Percentiles rank a stretch among this genome's conserved stretches.
These are phyloP conservation scores for Rhodotorula taiwanensis DNA, from an alignment of 768 basidiomycete species.

Conservation along the genomic window DNA sequence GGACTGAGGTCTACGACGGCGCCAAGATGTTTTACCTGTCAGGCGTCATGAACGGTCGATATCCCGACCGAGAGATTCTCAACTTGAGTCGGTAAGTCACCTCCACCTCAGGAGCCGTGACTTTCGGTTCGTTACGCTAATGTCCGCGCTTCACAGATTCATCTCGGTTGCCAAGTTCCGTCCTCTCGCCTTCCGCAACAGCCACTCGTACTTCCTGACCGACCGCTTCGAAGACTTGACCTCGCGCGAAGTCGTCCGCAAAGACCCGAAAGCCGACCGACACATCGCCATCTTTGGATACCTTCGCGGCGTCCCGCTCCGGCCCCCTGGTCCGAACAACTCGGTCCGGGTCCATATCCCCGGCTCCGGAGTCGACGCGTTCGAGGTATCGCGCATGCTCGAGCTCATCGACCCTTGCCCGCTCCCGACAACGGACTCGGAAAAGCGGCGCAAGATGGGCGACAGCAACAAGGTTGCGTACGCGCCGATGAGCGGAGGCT, in stretches of 20 bases:
- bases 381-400: slow-evolving; percentile 66
- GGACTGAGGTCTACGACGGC: slow-evolving; percentile 98
- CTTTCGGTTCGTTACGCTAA: not conserved
- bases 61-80: slow-evolving; percentile 91
- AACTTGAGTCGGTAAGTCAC: slow-evolving; percentile 65
- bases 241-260: slow-evolving; percentile 69
- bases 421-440: slow-evolving; percentile 78
- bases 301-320: slow-evolving; percentile 61
- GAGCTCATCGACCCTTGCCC: slow-evolving; percentile 91
- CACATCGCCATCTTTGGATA: slow-evolving; percentile 91
- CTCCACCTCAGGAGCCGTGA: not conserved
- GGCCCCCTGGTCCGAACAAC: slow-evolving; percentile 55
- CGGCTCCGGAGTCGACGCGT: slow-evolving; percentile 69
- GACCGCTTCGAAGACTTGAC: slow-evolving; percentile 95
- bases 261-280: slow-evolving; percentile 84
- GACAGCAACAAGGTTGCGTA: slow-evolving; percentile 93
- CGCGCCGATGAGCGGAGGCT: slow-evolving; percentile 95
- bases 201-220: slow-evolving; percentile 87
- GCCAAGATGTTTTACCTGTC: slow-evolving; percentile 97
- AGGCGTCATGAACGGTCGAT: slow-evolving; percentile 92
- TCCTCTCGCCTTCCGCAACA: slow-evolving; percentile 88
- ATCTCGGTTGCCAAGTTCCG: slow-evolving; percentile 98
- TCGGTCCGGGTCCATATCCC: slow-evolving; percentile 85
- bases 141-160: slow-evolving; percentile 49
- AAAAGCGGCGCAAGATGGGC: slow-evolving; percentile 79